Percentiles rank a stretch among this genome's conserved stretches.
Conservation (phyloP, 352 stramenopile genomes). For the Phytophthora meadii region DNA sequence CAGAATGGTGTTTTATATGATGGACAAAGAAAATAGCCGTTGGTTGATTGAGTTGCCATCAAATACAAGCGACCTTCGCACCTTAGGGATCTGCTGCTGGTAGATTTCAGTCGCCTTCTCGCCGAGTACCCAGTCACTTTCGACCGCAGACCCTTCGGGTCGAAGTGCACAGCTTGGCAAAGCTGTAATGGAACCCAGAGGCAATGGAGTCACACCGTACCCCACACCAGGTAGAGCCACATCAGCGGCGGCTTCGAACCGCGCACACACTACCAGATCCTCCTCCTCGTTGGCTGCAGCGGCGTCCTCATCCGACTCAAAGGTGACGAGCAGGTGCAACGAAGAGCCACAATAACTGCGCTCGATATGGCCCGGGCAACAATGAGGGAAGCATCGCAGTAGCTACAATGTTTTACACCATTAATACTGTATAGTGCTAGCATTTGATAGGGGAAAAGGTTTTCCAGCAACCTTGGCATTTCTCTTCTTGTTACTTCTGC, state of each 20-base stretch:
- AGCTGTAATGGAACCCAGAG: slow-evolving; percentile 6
- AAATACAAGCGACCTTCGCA: slow-evolving; percentile 5
- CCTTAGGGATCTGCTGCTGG: slow-evolving; percentile 31
- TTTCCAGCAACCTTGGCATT: slow-evolving; percentile 18
- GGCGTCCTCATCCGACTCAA: slow-evolving; percentile 3
- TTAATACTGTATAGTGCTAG: too few species aligned
- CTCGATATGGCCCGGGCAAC: slow-evolving; percentile 37
- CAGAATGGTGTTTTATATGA: slow-evolving; percentile 34
- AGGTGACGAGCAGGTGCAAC: slow-evolving; percentile 31
- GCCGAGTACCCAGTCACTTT: slow-evolving; percentile 35
- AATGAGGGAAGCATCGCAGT: slow-evolving; percentile 49
- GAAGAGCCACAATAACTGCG: slow-evolving; percentile 47
- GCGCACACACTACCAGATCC: slow-evolving; percentile 35
- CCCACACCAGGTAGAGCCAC: slow-evolving; percentile 1
- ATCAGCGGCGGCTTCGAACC: slow-evolving; percentile 27
- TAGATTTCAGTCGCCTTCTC: slow-evolving; percentile 32
- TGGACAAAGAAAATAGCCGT: too few species aligned
- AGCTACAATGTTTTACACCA: slow-evolving; percentile 7
- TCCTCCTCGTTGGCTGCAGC: slow-evolving; percentile 1
- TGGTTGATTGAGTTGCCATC: background rate
- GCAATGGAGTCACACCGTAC: slow-evolving; percentile 3
- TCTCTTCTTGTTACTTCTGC: slow-evolving; percentile 31
- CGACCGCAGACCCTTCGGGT: background rate
- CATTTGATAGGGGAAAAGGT: background rate
- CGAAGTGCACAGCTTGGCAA: background rate